Base-by-base conservation (phyloP, 1,139 yeast genomes). In the Pichia sp. region DNA sequence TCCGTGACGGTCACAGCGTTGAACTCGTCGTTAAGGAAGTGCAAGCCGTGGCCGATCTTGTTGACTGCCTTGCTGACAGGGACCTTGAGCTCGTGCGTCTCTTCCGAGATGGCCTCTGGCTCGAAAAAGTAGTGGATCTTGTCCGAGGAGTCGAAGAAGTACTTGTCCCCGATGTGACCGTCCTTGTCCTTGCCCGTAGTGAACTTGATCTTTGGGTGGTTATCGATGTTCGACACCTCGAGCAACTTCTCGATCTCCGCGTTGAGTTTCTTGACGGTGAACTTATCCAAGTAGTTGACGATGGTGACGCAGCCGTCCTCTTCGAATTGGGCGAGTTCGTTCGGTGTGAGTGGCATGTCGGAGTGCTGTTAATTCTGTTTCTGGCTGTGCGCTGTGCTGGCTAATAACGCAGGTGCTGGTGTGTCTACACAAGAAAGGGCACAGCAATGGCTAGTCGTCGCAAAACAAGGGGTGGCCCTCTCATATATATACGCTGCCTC, bases 11-110 rank as follows among this genome's bases (percentile, higher is more conserved):
- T 83, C 33, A 82, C 68, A 8, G 71, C 61, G 20, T 69, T 67
- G 62, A 84, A 87, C 12, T 67, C 66, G 0, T 73, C 71, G 58
- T 84, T 83, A 33, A 76, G 68, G 65, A 79, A 75, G 64, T 87
- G 95, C 42, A 87, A 69, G 0, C 88, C 90, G 65, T 87, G 95
- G 7, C 95, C 95, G 46, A 87, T 83, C 69, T 87, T 87, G 70
- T 87, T 87, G 64, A 87, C 77, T 1, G 93, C 81, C 58, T 71
- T 71, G 34, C 77, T 77, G 60, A 83, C 76, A 12, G 86, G 81
- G 64, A 75, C 78, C 44, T 66, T 67, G 60, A 87, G 72, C 16
- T 47, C 52, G 14, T 50, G 52, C 17, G 76, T 64, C 4, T 87
- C 87, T 12, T 72, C 63, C 5, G 69, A 74, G 62, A 85, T 79